Base-by-base conservation (phyloP, 306 rosid genomes). In the Abrus pulchellus region DNA sequence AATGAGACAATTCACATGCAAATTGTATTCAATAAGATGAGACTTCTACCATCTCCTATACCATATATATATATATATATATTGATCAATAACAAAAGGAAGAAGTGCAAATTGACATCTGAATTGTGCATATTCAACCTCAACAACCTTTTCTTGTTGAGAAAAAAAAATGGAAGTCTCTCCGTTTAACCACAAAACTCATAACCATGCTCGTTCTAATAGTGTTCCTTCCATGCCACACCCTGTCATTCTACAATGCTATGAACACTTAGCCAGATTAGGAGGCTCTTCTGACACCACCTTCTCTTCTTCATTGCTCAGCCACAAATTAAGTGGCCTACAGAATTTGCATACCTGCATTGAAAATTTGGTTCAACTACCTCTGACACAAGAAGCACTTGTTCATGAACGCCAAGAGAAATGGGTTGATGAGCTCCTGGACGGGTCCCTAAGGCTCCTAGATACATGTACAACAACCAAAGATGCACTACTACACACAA, bases 221-320 rank as follows among this genome's bases (percentile, higher is more conserved):
- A 86, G 87, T 44, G 80, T 83, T 32, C 89, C 89, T 3, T 83
- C 78, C 10, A 83, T 49, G 44, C 83, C 83, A 54, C 87, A 83
- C 62, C 87, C 89, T 20, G 27, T 86, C 6, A 71, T 83, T 76
- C 59, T 84, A 66, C 81, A 72, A 66, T 76, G 84, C 78, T 71
- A 76, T 59, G 83, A 83, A 47, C 77, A 50, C 63, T 67, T 86
- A 59, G 60, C 81, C 52, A 84, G 11, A 32, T 29, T 83, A 12
- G 80, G 60, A 62, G 64, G 33, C 36, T 60, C 80, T 72, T 72
- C 47, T 8, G 81, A 76, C 29, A 48, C 78, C 41, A 64, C 68
- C 33, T 76, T 80, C 36, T 44, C 82, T 54, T 75, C 83, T 27
- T 66, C 77, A 65, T 32, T 54, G 29, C 76, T 76, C 4, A 72